Evolutionary conservation across 352 stramenopile species (phyloP), one percentile per base, ranked within the genome.

Genomic region (Globisporangium megalacanthum): DNA sequence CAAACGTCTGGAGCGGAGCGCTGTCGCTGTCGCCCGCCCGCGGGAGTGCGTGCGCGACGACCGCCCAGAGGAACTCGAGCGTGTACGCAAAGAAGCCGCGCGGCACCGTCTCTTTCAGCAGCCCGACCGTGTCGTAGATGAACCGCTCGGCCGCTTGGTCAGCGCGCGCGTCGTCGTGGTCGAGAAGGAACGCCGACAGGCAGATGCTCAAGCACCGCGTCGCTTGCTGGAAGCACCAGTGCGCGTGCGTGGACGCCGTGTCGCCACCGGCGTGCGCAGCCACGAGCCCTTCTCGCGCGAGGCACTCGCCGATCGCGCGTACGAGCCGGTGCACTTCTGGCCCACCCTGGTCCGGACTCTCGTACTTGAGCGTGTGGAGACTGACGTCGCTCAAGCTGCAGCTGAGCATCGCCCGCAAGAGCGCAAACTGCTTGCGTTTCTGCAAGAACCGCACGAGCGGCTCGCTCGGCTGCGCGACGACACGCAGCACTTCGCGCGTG

Each of bases 201-300:
- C 81, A 86, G 31, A 87, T 85, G 41, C 69, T 79, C 60, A 89
- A 92, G 52, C 79, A 89, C 15, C 77, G 77, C 31, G 83, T 79
- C 11, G 82, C 66, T 55, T 92, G 82, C 49, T 86, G 72, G 64
- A 88, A 88, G 50, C 77, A 89, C 66, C 77, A 87, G 10, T 62
- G 66, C 15, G 77, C 72, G 29, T 83, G 69, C 36, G 61, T 3
- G 15, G 25, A 29, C 25, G 25, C 25, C 52, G 72, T 63, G 47
- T 81, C 63, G 31, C 77, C 49, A 6, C 71, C 64, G 9, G 65
- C 65, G 47, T 29, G 20, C 31, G 65, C 69, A 33, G 78, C 63
- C 17, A 75, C 56, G 35, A 84, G 64, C 11, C 81, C 81, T 65
- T 89, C 79, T 36, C 68, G 82, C 9, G 73, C 77, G 2, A 91